phyloP scores from a whole-genome alignment of 2,329 filamentous ascomycete species.

The Penicillium janthinellum region DNA sequence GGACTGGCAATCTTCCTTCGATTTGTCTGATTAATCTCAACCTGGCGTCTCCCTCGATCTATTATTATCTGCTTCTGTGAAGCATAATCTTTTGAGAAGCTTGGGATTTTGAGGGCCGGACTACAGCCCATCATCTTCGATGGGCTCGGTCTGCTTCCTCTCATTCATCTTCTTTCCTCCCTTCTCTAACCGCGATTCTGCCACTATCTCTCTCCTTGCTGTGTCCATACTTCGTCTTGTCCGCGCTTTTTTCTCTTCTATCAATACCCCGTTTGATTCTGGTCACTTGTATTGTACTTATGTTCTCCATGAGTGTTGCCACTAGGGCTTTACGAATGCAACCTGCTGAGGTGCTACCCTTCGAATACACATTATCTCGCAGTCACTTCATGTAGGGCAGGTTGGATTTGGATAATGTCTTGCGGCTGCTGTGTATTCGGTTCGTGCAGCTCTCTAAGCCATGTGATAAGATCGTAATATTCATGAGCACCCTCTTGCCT shows the following conservation, averaged over 20 bases:
- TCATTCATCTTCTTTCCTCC: background rate
- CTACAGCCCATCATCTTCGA: background rate
- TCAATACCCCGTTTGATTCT: constrained; percentile 38
- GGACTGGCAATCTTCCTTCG: constrained; percentile 4
- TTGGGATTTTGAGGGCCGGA: background rate
- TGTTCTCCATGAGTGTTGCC: constrained; percentile 31
- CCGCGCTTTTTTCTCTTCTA: constrained; percentile 23
- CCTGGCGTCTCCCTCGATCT: constrained; percentile 14
- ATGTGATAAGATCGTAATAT: constrained; percentile 2
- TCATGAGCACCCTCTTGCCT: constrained; percentile 11
- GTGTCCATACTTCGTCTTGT: constrained; percentile 28
- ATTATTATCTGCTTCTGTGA: constrained; percentile 22
- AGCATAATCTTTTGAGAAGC: constrained; percentile 14
- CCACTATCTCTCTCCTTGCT: constrained; percentile 17
- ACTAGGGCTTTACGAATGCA: constrained; percentile 26
- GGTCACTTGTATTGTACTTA: constrained; percentile 33
- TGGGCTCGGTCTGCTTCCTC: background rate
- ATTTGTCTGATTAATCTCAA: constrained; percentile 7
- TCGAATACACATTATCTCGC: background rate
- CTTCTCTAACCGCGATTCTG: constrained; percentile 11
- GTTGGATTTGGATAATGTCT: background rate
- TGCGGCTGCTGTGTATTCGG: background rate
- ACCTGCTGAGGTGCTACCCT: constrained; percentile 7
- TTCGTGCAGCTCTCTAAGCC: background rate
- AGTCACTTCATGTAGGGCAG: too few species aligned